phyloP scores from a whole-genome alignment of 805 yeast species.

The Nematodospora valgi region DNA sequence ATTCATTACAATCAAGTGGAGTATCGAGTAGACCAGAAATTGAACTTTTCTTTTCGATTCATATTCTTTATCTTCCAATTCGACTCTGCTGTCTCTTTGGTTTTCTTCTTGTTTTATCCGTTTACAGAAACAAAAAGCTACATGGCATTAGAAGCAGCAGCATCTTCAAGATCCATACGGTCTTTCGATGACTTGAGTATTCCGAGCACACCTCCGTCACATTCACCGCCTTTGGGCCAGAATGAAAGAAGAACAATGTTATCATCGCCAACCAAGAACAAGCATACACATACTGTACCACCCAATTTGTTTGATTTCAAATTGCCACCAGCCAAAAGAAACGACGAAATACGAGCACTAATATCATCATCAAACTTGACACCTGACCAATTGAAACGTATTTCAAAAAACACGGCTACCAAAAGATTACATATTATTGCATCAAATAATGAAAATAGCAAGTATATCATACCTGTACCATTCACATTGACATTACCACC shows the following conservation, averaged over 20 bases:
- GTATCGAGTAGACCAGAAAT: too few relatives aligned
- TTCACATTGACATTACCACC: conserved; percentile 41
- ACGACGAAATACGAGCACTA: conserved; percentile 23
- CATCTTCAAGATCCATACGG: conserved; percentile 17
- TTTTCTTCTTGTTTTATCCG: too few relatives aligned
- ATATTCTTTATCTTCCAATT: too few relatives aligned
- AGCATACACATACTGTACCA: conserved; percentile 13
- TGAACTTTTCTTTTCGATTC: too few relatives aligned
- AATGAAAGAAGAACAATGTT: conserved; percentile 29
- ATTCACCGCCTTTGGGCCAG: background rate
- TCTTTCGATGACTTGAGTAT: conserved; percentile 13
- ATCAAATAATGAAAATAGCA: conserved; percentile 14
- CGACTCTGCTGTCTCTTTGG: too few relatives aligned
- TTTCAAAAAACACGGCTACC: conserved; percentile 35
- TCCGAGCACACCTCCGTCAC: conserved; percentile 3
- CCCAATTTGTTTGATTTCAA: background rate
- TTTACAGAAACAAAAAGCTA: too few relatives aligned
- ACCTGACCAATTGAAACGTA: conserved; percentile 21
- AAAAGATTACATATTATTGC: conserved; percentile 33
- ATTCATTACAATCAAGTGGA: too few relatives aligned
- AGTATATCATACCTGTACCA: conserved; percentile 41
- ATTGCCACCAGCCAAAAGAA: conserved; percentile 14
- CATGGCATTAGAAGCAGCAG: too few relatives aligned
- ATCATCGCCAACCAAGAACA: conserved; percentile 31
- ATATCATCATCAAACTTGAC: conserved; percentile 14